These are phyloP conservation scores for Aureobasidium lini DNA, from an alignment of 2,329 filamentous ascomycete genomes.

Conservation along the genomic window DNA sequence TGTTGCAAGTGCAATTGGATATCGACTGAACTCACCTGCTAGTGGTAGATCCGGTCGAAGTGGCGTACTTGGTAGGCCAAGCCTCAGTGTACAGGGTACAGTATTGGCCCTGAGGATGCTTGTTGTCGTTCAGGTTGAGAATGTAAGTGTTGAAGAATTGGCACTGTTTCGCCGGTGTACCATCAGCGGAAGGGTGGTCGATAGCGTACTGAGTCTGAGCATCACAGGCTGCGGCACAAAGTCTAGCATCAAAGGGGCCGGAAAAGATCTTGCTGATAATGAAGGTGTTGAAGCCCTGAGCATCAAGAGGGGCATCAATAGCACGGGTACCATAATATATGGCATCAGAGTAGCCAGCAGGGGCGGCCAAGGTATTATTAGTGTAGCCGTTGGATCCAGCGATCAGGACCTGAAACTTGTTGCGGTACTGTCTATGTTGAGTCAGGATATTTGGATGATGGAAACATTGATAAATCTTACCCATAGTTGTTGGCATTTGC, in stretches of 20 bases:
- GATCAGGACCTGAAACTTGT: constrained; percentile 33
- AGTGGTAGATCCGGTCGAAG: constrained; percentile 14
- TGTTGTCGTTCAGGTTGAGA: constrained; percentile 20
- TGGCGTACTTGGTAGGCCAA: constrained; percentile 21
- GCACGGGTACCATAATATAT: constrained; percentile 28
- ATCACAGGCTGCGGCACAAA: constrained; percentile 21
- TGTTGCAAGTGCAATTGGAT: neutral
- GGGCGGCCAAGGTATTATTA: constrained; percentile 16
- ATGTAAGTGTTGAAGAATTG: constrained; percentile 30
- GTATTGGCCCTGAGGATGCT: constrained; percentile 21
- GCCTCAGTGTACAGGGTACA: constrained; percentile 23
- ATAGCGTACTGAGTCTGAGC: constrained; percentile 13
- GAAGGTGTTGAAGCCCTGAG: constrained; percentile 22
- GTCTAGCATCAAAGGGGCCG: constrained; percentile 19
- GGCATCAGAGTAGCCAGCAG: constrained; percentile 20
- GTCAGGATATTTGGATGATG: neutral
- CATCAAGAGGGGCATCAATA: constrained; percentile 26
- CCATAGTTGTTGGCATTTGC: constrained; percentile 29
- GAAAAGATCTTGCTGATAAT: constrained; percentile 19
- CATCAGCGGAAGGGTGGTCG: constrained; percentile 6
- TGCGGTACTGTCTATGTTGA: constrained; percentile 21
- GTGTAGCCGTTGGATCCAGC: constrained; percentile 36
- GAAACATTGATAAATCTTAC: neutral
- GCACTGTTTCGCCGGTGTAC: constrained; percentile 20
- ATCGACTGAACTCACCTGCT: neutral